These are phyloP conservation scores for Paraphaeosphaeria minitans DNA, from an alignment of 2,329 filamentous ascomycete genomes.

Conservation along the genomic window DNA sequence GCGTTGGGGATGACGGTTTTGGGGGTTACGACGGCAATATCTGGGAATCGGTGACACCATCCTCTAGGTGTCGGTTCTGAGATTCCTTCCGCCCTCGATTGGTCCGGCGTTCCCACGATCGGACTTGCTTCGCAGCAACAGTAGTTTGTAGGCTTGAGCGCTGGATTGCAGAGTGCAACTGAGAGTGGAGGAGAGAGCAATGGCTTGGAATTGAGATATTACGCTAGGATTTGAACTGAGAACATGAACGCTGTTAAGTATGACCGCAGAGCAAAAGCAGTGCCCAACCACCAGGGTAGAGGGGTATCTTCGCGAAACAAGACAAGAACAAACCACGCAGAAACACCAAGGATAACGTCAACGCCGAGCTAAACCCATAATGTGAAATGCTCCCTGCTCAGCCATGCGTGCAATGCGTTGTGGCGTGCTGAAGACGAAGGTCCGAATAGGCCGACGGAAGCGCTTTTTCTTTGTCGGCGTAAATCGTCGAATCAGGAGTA, in stretches of 20 bases:
- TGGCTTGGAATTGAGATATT: not conserved
- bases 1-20: slow-evolving; percentile 4
- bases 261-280: slow-evolving; percentile 7
- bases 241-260: not conserved
- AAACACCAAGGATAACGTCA: not conserved
- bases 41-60: not conserved
- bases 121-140: no score
- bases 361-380: not conserved
- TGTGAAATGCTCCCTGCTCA: not conserved
- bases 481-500: not conserved
- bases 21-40: not conserved
- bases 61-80: no score
- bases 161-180: no score
- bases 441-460: no score
- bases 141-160: no score
- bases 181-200: not conserved
- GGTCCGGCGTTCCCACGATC: no score
- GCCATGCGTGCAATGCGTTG: not conserved
- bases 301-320: slow-evolving; percentile 16
- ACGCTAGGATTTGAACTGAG: not conserved
- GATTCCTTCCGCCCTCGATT: no score
- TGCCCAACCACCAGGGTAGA: slow-evolving; percentile 25
- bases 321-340: not conserved
- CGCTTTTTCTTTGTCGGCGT: not conserved
- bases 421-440: not conserved